Evolutionary conservation across 306 rosid species (phyloP), one percentile per base, ranked within the genome.

Genomic region (Glycine latifolia): DNA sequence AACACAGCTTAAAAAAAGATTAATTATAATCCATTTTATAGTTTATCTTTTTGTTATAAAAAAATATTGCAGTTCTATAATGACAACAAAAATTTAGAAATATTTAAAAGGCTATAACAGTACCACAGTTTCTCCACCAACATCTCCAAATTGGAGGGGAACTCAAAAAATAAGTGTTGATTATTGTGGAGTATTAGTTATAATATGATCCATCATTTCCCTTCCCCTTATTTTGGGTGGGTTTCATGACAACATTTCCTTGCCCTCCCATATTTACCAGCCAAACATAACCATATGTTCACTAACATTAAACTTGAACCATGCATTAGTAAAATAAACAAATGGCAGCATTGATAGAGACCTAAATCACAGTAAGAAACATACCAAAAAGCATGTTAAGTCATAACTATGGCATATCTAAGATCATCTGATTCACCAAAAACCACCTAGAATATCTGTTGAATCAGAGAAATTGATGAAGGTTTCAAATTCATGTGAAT

Each of bases 281-380:
- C 78, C 39, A 73, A 55, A 17, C 54, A 55, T 15, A 73, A 17
- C 65, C 67, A 39, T 55, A 31, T 73, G 52, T 54, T 73, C 63
- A 15, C 11, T 41, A 16, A 58, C 61, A 37, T 47, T 17, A 74
- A 55, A 10, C 39, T 15, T 39, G 69, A 52, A 49, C 33, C 10
- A 49, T 49, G 60, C 54, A 26, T 6, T 33, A 49, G 58, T 16
- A 15, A 16, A 44, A 26, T 49, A 48, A 48, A 48, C 49, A 49
- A 20, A 70, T 37, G 33, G 20, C 8, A 39, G 35, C 16, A 39
- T 39, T n/a, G 50, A 55, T 56, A 56, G 16, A 73, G 16, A 55
- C 17, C 78, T 52, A 9, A 71, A 73, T 55, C 68, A 50, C 14
- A 7, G 62, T 52, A 17, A 41, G 7, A 4, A 58, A 56, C 15